A percentile compares a stretch with the other conserved stretches of the same genome.
These are phyloP conservation scores for Alternaria brassicae DNA, from an alignment of 2,329 filamentous ascomycete genomes.

Conservation along the genomic window DNA sequence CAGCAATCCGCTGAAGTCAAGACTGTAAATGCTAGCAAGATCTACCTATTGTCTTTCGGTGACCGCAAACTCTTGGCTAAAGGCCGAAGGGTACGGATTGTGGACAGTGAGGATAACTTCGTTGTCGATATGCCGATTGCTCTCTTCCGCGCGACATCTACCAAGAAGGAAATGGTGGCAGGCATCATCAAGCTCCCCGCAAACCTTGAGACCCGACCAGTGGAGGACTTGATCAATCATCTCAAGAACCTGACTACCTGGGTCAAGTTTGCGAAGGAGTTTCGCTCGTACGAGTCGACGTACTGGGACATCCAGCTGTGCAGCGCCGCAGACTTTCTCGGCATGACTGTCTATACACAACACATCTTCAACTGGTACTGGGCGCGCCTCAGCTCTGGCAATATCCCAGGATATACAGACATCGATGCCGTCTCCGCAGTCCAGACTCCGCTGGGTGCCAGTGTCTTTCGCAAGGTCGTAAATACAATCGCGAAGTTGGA, in stretches of 20 bases:
- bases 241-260: not conserved
- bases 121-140: not conserved
- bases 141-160: not conserved
- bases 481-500: not conserved
- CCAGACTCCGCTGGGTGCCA: not conserved
- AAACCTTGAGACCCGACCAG: not conserved
- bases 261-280: not conserved
- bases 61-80: not conserved
- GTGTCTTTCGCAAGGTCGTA: not conserved
- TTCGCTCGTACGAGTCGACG: not conserved
- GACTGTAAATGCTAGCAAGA: not conserved
- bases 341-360: constrained; percentile 4
- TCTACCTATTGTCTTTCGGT: not conserved
- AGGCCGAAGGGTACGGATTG: not conserved
- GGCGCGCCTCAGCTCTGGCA: not conserved
- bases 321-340: constrained; percentile 3
- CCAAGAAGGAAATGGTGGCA: constrained; percentile 1
- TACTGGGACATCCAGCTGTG: not conserved
- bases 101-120: not conserved
- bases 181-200: not conserved
- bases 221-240: not conserved
- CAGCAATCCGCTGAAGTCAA: not conserved
- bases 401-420: not conserved
- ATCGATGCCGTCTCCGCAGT: not conserved
- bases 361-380: constrained; percentile 10